These are phyloP conservation scores for Neonectria faginata DNA, from an alignment of 2,329 filamentous ascomycete genomes.

Conservation along the genomic window DNA sequence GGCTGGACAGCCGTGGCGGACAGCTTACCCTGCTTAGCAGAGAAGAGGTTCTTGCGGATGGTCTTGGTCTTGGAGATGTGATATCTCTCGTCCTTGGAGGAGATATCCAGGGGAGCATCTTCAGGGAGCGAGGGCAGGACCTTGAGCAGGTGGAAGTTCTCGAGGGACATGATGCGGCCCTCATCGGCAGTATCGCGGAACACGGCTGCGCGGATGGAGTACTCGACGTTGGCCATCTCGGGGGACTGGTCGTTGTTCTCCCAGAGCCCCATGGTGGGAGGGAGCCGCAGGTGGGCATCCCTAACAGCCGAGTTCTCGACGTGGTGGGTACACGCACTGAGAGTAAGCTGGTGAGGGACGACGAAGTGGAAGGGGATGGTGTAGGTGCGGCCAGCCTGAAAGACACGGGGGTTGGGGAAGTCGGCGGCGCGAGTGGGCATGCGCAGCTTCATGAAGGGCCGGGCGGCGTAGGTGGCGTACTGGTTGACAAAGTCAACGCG, in stretches of 20 bases:
- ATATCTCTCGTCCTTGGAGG: conserved; percentile 62
- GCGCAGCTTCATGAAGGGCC: conserved; percentile 67
- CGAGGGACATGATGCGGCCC: conserved; percentile 51
- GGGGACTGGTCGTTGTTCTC: conserved; percentile 66
- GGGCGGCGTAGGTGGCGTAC: conserved; percentile 59
- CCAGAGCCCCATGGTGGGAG: conserved; percentile 65
- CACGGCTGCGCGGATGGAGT: conserved; percentile 62
- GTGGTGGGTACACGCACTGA: conserved; percentile 66
- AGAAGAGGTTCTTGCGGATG: conserved; percentile 64
- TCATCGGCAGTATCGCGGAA: conserved; percentile 43
- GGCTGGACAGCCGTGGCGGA: conserved; percentile 61
- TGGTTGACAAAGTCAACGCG: conserved; percentile 63
- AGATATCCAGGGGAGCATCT: conserved; percentile 64
- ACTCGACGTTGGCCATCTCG: conserved; percentile 66
- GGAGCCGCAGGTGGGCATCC: conserved; percentile 65
- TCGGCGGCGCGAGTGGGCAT: conserved; percentile 63
- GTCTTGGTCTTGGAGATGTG: conserved; percentile 63
- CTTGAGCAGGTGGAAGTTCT: conserved; percentile 59
- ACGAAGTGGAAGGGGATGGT: conserved; percentile 70
- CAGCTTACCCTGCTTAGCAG: conserved; percentile 62
- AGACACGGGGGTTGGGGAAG: conserved; percentile 61
- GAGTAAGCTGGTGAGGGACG: conserved; percentile 67
- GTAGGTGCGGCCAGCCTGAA: conserved; percentile 62
- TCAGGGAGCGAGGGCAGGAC: conserved; percentile 64
- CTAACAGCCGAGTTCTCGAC: conserved; percentile 58